A percentile compares a stretch with the other conserved stretches of the same genome.
Conservation (phyloP, 2,329 filamentous ascomycete species). For the Stylonectria norvegica region DNA sequence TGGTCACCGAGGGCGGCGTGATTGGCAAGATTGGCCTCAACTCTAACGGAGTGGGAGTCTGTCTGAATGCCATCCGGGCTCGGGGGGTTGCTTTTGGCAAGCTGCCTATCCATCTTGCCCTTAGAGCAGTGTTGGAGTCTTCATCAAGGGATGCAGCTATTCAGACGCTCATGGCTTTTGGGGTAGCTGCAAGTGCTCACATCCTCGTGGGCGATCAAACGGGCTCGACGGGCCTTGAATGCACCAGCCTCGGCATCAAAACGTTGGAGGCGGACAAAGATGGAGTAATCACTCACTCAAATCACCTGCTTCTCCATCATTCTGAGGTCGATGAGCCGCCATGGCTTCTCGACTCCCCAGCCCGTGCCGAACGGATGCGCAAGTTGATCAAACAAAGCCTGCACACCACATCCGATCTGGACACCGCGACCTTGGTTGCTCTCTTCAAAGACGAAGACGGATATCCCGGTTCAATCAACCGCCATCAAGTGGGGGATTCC, state of each 20-base stretch:
- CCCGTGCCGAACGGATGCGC: slow-evolving; percentile 7
- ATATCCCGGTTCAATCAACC: slow-evolving; percentile 18
- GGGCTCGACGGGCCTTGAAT: slow-evolving; percentile 20
- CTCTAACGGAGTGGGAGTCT: slow-evolving; percentile 52
- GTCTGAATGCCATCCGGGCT: slow-evolving; percentile 60
- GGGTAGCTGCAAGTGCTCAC: slow-evolving; percentile 20
- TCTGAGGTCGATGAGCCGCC: slow-evolving; percentile 12
- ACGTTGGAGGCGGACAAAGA: slow-evolving; percentile 7
- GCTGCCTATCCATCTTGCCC: slow-evolving; percentile 59
- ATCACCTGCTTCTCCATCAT: slow-evolving; percentile 18
- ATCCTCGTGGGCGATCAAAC: slow-evolving; percentile 14
- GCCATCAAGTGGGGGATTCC: background rate
- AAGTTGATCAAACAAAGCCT: slow-evolving; percentile 3
- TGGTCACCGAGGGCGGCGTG: slow-evolving; percentile 58
- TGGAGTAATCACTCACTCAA: slow-evolving; percentile 15
- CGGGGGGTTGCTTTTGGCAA: slow-evolving; percentile 47
- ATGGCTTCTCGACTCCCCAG: slow-evolving; percentile 15
- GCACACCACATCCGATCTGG: background rate
- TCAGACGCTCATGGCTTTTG: slow-evolving; percentile 2
- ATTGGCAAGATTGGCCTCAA: slow-evolving; percentile 67
- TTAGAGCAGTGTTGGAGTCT: slow-evolving; percentile 54
- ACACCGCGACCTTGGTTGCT: slow-evolving; percentile 8
- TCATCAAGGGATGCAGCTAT: slow-evolving; percentile 9
- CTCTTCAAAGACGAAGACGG: slow-evolving; percentile 21
- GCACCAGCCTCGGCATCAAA: slow-evolving; percentile 18